A percentile compares a stretch with the other conserved stretches of the same genome.
Conservation (phyloP, 2,329 filamentous ascomycete species). For the Ophiocordyceps camponoti-leonardi region DNA sequence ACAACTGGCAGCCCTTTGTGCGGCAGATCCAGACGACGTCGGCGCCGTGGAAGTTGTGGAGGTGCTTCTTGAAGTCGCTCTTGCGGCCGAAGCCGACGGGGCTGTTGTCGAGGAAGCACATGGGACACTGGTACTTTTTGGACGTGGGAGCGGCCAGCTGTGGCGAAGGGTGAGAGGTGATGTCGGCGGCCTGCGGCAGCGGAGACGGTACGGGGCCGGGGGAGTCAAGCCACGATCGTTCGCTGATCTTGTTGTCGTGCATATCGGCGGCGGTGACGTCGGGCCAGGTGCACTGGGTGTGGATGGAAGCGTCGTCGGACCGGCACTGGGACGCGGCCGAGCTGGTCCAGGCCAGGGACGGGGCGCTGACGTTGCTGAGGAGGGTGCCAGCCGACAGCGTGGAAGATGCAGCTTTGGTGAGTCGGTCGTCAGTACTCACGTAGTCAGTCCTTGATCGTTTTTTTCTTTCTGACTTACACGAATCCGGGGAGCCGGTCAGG, state of each 20-base stretch:
- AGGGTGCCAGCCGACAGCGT: conserved; percentile 21
- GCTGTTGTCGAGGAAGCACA: conserved; percentile 27
- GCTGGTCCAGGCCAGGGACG: conserved; percentile 23
- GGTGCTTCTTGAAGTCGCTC: conserved; percentile 30
- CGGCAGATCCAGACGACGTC: conserved; percentile 26
- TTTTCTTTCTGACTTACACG: conserved; percentile 15
- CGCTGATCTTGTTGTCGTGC: conserved; percentile 15
- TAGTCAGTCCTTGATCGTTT: no score
- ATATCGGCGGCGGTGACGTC: conserved; percentile 17
- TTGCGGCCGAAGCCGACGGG: conserved; percentile 27
- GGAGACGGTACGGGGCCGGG: conserved; percentile 19
- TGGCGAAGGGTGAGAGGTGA: conserved; percentile 19
- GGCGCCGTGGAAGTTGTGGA: conserved; percentile 28
- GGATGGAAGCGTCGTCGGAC: conserved; percentile 21
- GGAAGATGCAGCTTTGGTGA: conserved; percentile 17
- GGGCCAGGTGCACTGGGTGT: conserved; percentile 21
- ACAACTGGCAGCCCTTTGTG: conserved; percentile 21
- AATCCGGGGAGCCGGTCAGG: conserved; percentile 16
- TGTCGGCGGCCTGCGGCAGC: conserved; percentile 12
- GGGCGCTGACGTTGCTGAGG: conserved; percentile 21
- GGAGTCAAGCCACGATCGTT: conserved; percentile 23
- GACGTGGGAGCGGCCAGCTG: conserved; percentile 18
- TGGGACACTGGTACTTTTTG: conserved; percentile 26
- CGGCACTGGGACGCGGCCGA: conserved; percentile 22
- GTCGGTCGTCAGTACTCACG: no score